phyloP scores from a whole-genome alignment of 371 early-diverging fungal genomes.

The Mortierella sp. region DNA sequence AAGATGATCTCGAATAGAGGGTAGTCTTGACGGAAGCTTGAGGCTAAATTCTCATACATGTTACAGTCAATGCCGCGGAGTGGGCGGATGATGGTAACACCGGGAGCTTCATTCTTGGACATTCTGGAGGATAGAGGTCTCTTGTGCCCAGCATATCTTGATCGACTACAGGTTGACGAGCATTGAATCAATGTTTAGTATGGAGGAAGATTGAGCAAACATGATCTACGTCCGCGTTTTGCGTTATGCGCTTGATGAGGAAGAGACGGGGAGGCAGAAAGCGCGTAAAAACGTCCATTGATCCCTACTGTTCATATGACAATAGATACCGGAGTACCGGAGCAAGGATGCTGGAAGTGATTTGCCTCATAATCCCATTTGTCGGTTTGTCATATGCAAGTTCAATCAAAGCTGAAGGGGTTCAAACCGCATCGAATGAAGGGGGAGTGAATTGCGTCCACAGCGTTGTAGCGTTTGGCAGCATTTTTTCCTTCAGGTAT shows the following conservation, averaged over 20 bases:
- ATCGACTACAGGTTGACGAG: slow-evolving; percentile 56
- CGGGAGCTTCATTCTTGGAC: slow-evolving; percentile 64
- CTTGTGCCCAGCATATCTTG: slow-evolving; percentile 62
- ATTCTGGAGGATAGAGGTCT: slow-evolving; percentile 62
- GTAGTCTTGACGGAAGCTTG: slow-evolving; percentile 88
- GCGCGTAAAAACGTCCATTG: too few relatives aligned
- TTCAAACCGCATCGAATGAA: too few relatives aligned
- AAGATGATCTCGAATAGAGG: slow-evolving; percentile 88
- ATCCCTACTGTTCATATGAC: too few relatives aligned
- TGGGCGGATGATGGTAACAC: slow-evolving; percentile 90
- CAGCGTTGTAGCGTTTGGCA: too few relatives aligned
- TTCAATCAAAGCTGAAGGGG: too few relatives aligned
- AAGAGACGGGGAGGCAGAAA: background rate
- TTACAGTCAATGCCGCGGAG: slow-evolving; percentile 91
- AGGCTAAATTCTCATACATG: slow-evolving; percentile 81
- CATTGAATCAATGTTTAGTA: background rate
- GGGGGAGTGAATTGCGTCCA: too few relatives aligned
- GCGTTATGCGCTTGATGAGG: too few relatives aligned
- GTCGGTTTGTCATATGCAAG: too few relatives aligned
- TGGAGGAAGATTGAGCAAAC: background rate
- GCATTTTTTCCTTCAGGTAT: too few relatives aligned
- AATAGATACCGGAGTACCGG: too few relatives aligned
- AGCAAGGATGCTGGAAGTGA: too few relatives aligned
- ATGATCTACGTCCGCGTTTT: background rate
- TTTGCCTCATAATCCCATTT: too few relatives aligned